Conservation (phyloP, 2,329 filamentous ascomycete species). For the Purpureocillium takamizusanense region DNA sequence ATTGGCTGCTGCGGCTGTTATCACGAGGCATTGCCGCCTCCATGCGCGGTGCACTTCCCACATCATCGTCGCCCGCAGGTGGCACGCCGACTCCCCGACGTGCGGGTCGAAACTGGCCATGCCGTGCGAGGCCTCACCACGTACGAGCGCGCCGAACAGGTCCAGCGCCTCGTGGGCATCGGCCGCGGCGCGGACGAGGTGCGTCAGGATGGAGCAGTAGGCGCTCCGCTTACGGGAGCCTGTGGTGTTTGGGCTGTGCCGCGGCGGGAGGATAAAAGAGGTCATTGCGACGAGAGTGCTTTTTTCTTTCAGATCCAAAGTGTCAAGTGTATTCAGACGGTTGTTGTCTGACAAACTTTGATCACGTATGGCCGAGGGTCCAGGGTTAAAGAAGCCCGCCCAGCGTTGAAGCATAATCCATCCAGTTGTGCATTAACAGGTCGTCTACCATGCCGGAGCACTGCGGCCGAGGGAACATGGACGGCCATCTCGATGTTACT, state of each 20-base stretch:
- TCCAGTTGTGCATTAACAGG: too few relatives aligned
- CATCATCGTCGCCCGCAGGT: not conserved
- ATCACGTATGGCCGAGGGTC: too few relatives aligned
- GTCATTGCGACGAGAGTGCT: too few relatives aligned
- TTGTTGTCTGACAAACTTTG: too few relatives aligned
- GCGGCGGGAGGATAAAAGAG: not conserved
- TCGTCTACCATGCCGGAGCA: too few relatives aligned
- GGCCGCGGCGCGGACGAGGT: not conserved
- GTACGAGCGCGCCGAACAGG: not conserved
- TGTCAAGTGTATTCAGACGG: too few relatives aligned
- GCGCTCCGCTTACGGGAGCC: not conserved
- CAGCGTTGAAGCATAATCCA: too few relatives aligned
- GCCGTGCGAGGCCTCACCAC: not conserved
- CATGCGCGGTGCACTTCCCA: not conserved
- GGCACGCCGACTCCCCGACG: not conserved
- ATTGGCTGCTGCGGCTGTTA: too few relatives aligned
- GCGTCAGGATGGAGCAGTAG: not conserved
- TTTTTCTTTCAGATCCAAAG: too few relatives aligned
- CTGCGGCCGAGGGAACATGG: too few relatives aligned
- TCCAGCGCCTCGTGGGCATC: not conserved
- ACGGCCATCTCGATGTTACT: too few relatives aligned
- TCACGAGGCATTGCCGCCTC: not conserved
- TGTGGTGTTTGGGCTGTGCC: not conserved
- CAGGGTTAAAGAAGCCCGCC: too few relatives aligned
- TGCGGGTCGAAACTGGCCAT: not conserved